Evolutionary conservation across 257 asterid species (phyloP), one percentile per base, ranked within the genome.

Genomic region (Asclepias syriaca): DNA sequence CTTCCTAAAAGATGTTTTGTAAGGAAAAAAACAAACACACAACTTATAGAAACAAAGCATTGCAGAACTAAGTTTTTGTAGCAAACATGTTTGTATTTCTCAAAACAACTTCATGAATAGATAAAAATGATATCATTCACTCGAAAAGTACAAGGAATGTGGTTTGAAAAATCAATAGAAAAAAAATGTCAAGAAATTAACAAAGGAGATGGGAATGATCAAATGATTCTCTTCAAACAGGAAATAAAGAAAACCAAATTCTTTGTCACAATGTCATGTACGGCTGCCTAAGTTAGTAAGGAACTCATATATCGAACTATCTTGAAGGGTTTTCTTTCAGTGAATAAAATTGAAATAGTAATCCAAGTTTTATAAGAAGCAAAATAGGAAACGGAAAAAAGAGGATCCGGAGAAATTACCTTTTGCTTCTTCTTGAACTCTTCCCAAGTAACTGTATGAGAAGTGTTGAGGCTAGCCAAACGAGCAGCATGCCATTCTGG

Each of bases 401-500:
- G 22, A 65, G 40, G 24, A 60, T 18, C 43, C 11, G 58, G 71
- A 53, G 71, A 74, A 74, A 77, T 64, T 78, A 94, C 98, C 98
- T 91, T 94, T 82, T 91, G 97, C 86, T 87, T 94, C 94, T 76
- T 86, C 78, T 94, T 94, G 88, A 65, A 91, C 87, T 94, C 98
- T 85, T 94, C 97, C 98, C 98, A 94, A 2, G 98, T 89, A 46
- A 91, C 80, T n/a, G 97, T 91, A 81, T 94, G 98, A 74, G 98
- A 89, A 66, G 96, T 94, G 55, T 94, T 94, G 73, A 94, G 97
- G 79, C 98, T 88, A 61, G 96, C 98, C 92, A 94, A 85, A 81
- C 98, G 96, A 87, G 98, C 97, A 78, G 98, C 98, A 89, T 91
- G 98, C 98, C 98, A 91, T 80, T 88, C 98, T 91, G 98, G 98